Evolutionary conservation across 2,329 filamentous ascomycete species (phyloP).

Genomic region (Didymella keratinophila): DNA sequence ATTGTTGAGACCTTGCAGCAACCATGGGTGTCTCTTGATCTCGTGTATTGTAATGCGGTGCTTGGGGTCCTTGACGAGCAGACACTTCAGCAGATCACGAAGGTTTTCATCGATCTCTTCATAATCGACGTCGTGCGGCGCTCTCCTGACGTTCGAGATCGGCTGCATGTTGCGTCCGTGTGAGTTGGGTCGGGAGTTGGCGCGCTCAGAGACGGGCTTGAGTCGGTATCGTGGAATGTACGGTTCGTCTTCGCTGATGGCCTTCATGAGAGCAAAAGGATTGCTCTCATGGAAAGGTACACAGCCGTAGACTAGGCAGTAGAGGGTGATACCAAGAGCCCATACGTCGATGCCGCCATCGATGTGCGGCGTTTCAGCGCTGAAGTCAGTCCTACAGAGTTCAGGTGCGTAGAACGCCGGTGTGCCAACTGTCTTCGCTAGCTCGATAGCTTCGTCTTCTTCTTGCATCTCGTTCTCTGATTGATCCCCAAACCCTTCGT

Average conservation of each 20-base stretch:
- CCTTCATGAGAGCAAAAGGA: conserved; percentile 88
- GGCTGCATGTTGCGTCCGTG: conserved; percentile 57
- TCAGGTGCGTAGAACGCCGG: conserved; percentile 98
- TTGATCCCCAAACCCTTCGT: conserved; percentile 75
- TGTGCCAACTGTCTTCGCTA: conserved; percentile 98
- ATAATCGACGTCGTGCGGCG: conserved; percentile 80
- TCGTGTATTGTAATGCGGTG: conserved; percentile 88
- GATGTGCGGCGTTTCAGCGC: conserved; percentile 72
- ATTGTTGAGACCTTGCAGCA: conserved; percentile 78
- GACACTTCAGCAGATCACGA: conserved; percentile 76
- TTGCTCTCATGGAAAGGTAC: conserved; percentile 93
- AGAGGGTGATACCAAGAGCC: conserved; percentile 95
- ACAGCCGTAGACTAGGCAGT: conserved; percentile 92
- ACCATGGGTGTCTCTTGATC: conserved; percentile 94
- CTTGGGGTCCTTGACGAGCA: conserved; percentile 88
- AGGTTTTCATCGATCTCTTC: conserved; percentile 85
- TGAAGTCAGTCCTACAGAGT: conserved; percentile 85
- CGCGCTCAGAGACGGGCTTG: conserved; percentile 68
- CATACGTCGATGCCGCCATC: conserved; percentile 96
- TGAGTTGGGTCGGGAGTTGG: conserved; percentile 56
- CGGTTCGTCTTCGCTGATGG: conserved; percentile 90
- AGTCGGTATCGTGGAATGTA: conserved; percentile 85
- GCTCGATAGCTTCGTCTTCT: conserved; percentile 89
- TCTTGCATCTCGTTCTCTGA: conserved; percentile 85
- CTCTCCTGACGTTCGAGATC: conserved; percentile 72